A percentile compares a stretch with the other conserved stretches of the same genome.
These are phyloP conservation scores for Ambrosia artemisiifolia DNA, from an alignment of 129 eudicot species.

Conservation along the genomic window DNA sequence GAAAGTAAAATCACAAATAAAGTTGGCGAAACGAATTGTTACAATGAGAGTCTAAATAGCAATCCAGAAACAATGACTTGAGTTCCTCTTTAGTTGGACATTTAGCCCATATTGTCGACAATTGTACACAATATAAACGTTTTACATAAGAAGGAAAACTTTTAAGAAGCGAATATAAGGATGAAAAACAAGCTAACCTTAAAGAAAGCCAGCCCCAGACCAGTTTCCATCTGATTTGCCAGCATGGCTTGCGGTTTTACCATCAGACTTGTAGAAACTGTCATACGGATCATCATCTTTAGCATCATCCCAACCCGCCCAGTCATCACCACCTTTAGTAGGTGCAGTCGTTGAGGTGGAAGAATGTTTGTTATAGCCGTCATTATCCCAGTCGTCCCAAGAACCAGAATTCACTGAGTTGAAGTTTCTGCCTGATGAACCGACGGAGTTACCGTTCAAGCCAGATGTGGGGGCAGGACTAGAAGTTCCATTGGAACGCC, in stretches of 20 bases:
- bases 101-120: constrained; percentile 37
- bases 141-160: constrained; percentile 2
- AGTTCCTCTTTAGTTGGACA: constrained; percentile 32
- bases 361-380: constrained; percentile 44
- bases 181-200: constrained; percentile 43
- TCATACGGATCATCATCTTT: constrained; percentile 85
- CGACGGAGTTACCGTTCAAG: constrained; percentile 32
- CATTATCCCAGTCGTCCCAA: constrained; percentile 93
- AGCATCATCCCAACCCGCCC: constrained; percentile 96
- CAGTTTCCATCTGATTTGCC: constrained; percentile 74
- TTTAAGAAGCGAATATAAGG: background rate
- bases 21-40: background rate
- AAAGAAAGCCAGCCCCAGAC: constrained; percentile 84
- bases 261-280: constrained; percentile 47
- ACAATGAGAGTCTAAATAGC: constrained; percentile 16
- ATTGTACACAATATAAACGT: constrained; percentile 49
- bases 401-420: constrained; percentile 58
- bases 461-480: constrained; percentile 36
- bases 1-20: constrained; percentile 19
- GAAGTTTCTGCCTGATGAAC: constrained; percentile 43
- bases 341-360: constrained; percentile 47
- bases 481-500: constrained; percentile 37
- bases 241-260: constrained; percentile 30
- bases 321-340: constrained; percentile 49
- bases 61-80: constrained; percentile 24